These are phyloP conservation scores for Trichoderma sp. DNA, from an alignment of 2,329 filamentous ascomycete genomes.

Conservation along the genomic window DNA sequence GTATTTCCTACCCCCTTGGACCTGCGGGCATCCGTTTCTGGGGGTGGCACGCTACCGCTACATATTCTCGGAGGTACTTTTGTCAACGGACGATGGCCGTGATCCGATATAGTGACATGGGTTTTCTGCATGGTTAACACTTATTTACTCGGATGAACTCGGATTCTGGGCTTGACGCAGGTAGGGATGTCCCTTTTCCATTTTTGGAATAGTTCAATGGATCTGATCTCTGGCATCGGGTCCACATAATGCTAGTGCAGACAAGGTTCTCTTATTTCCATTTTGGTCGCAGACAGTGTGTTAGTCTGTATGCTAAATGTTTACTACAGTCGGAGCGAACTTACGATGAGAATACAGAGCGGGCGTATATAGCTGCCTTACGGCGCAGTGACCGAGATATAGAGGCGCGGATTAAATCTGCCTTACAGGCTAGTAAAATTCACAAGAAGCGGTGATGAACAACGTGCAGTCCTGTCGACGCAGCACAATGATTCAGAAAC, in stretches of 20 bases:
- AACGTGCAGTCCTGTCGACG: no score
- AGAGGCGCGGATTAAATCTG: conserved; percentile 84
- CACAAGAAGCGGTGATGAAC: conserved; percentile 82
- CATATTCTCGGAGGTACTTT: no score
- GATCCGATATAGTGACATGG: no score
- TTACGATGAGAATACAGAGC: conserved; percentile 78
- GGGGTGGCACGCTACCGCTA: no score
- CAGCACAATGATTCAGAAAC: no score
- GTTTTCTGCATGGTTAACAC: no score
- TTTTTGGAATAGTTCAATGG: neutral
- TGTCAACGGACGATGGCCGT: no score
- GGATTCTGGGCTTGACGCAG: neutral
- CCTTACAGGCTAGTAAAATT: conserved; percentile 81
- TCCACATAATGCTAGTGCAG: neutral
- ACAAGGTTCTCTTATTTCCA: conserved; percentile 10
- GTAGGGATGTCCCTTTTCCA: conserved; percentile 5
- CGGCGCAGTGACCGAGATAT: conserved; percentile 80
- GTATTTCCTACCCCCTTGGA: no score
- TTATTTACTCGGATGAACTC: neutral
- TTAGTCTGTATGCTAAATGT: neutral
- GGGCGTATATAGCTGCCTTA: conserved; percentile 90
- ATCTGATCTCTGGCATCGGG: neutral
- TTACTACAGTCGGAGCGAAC: conserved; percentile 67
- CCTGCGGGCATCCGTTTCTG: no score
- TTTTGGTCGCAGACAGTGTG: neutral